Evolutionary conservation across 306 rosid species (phyloP), one percentile per base, ranked within the genome.

Genomic region (Biancaea sappan): DNA sequence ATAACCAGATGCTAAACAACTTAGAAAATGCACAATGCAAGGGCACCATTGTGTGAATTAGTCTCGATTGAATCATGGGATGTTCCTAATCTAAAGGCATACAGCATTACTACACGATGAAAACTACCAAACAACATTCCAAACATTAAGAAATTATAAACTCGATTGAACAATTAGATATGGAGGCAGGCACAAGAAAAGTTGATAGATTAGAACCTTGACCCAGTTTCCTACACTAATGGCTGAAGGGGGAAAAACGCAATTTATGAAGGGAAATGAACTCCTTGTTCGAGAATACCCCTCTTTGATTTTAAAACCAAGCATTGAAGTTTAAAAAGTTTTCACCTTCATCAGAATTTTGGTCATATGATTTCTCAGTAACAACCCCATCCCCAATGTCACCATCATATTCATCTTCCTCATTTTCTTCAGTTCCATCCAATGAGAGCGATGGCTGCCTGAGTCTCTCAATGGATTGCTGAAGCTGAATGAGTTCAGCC

Each of bases 261-360:
- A 32, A 34, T 34, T n/a, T 18, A 60, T 8, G 56, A 12, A 11
- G 50, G 35, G 53, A 43, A 41, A 18, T 25, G 37, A 65, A 8
- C 2, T 13, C 53, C 46, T 13, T 32, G 32, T 25, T 24, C 51
- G 28, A 34, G 2, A 13, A 47, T 34, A 56, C 25, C 15, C n/a
- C 5, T 21, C 63, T 7, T 7, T 18, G 11, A 46, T 26, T 14
- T 34, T 34, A 34, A 51, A 34, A 69, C 3, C 32, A 11, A 25
- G 32, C 8, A 54, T 21, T 69, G 32, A 21, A 14, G 32, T 19
- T n/a, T 4, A 19, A 18, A 56, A 21, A 34, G 24, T 2, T 51
- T 51, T 51, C 74, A 69, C 62, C 74, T 69, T 51, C 63, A 69
- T 32, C 46, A 12, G 21, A 32, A 50, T 13, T n/a, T 11, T 15